Conservation (phyloP, 305 asterid genomes). For the Fraxinus ornus region DNA sequence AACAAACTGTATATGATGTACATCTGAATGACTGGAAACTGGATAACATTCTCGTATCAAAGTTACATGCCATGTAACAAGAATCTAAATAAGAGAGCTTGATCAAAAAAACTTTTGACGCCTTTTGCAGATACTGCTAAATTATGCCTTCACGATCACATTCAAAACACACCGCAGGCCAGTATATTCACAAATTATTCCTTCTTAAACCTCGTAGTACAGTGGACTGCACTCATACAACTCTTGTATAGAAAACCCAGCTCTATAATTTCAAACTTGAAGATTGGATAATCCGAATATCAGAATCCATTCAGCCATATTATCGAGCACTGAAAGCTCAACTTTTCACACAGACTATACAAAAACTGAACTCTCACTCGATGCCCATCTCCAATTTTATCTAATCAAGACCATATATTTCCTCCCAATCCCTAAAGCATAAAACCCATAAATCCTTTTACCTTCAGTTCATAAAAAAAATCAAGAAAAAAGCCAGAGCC, state of each 20-base stretch:
- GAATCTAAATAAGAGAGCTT: background rate
- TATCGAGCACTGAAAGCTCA: constrained; percentile 7
- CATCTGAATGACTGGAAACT: constrained; percentile 46
- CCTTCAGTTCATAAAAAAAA: background rate
- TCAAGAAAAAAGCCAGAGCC: constrained; percentile 4
- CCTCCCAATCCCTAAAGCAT: background rate
- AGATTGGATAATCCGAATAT: background rate
- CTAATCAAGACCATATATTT: background rate
- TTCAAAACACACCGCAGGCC: background rate
- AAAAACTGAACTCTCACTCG: background rate
- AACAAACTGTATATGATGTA: constrained; percentile 32
- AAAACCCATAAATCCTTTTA: constrained; percentile 5
- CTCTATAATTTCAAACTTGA: constrained; percentile 12
- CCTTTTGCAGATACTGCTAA: background rate
- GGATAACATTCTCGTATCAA: constrained; percentile 41
- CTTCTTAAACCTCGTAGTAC: background rate
- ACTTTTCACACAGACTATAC: background rate
- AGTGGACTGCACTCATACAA: background rate
- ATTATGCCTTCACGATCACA: constrained; percentile 2
- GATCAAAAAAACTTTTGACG: background rate
- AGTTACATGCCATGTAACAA: background rate
- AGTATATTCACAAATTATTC: background rate
- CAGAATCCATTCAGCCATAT: constrained; percentile 14
- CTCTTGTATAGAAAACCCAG: background rate
- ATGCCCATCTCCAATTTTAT: background rate